These are phyloP conservation scores for Moniliella sp. DNA, from an alignment of 1,284 basidiomycete species.

Conservation along the genomic window DNA sequence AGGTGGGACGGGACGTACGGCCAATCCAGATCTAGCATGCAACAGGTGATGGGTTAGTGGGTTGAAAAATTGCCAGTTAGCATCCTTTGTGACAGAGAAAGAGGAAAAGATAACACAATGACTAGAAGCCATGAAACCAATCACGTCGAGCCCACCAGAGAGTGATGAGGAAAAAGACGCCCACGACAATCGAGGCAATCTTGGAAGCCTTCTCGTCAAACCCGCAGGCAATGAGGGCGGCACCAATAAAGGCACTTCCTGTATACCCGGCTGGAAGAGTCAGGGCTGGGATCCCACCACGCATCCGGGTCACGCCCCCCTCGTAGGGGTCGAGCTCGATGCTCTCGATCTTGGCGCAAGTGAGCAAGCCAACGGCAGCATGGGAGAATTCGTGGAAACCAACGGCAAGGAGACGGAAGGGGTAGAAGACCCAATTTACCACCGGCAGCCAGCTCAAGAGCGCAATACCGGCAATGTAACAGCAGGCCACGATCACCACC, in stretches of 20 bases:
- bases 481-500: no score
- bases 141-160: constrained; percentile 64
- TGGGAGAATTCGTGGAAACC: constrained; percentile 26
- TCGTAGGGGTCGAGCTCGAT: constrained; percentile 46
- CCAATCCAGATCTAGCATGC: no score
- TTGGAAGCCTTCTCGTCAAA: constrained; percentile 86
- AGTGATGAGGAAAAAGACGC: constrained; percentile 68
- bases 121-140: constrained; percentile 38
- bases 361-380: constrained; percentile 43
- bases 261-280: constrained; percentile 51
- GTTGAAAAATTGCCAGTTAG: no score
- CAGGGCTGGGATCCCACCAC: constrained; percentile 66
- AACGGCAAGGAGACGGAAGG: no score
- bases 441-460: no score
- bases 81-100: no score
- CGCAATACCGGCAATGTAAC: no score
- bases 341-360: constrained; percentile 77
- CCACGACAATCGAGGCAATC: constrained; percentile 59
- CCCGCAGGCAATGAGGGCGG: constrained; percentile 61
- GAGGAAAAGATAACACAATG: background rate
- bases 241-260: constrained; percentile 69
- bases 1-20: no score
- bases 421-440: no score
- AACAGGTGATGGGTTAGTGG: no score
- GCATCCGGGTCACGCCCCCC: constrained; percentile 77